Evolutionary conservation across 2,329 filamentous ascomycete genomes (phyloP).

Genomic region (Scortechinia acanthostroma): DNA sequence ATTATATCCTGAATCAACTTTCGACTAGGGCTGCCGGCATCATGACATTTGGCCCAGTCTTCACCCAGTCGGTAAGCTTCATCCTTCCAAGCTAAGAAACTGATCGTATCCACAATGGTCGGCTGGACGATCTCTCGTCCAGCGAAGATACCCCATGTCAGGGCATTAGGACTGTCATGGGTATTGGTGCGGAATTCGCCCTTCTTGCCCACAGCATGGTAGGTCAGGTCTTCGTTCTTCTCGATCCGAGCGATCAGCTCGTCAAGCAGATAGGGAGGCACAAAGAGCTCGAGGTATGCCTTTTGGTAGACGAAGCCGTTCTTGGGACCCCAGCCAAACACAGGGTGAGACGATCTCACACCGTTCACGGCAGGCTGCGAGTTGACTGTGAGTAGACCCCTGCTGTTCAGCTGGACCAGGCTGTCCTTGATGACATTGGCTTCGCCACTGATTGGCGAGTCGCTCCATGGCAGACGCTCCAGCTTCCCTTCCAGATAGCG

Average conservation of each 20-base stretch:
- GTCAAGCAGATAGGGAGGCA: conserved; percentile 72
- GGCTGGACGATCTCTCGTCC: conserved; percentile 99
- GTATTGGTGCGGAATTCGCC: conserved; percentile 81
- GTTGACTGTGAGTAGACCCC: conserved; percentile 90
- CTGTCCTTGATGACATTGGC: conserved; percentile 71
- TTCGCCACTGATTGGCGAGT: conserved; percentile 77
- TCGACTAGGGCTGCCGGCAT: conserved; percentile 68
- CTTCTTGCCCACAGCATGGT: conserved; percentile 82
- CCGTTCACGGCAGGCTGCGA: conserved; percentile 93
- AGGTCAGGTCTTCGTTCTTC: conserved; percentile 75
- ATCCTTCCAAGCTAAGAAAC: conserved; percentile 97
- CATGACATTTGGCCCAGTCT: conserved; percentile 91
- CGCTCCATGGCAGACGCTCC: conserved; percentile 85
- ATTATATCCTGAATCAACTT: conserved; percentile 76
- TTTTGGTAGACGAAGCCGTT: conserved; percentile 99
- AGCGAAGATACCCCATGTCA: conserved; percentile 98
- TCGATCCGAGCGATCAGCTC: conserved; percentile 75
- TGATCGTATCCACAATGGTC: conserved; percentile 96
- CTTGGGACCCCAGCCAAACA: conserved; percentile 88
- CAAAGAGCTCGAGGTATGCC: conserved; percentile 85
- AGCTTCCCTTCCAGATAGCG: conserved; percentile 76
- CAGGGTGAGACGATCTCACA: conserved; percentile 75
- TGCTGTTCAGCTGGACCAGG: conserved; percentile 74
- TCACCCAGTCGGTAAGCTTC: conserved; percentile 88
- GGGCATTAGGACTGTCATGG: conserved; percentile 86